Evolutionary conservation across 176 grass and related monocot genomes (phyloP), one percentile per base, ranked within the genome.

Genomic region (Oryza coarctata): DNA sequence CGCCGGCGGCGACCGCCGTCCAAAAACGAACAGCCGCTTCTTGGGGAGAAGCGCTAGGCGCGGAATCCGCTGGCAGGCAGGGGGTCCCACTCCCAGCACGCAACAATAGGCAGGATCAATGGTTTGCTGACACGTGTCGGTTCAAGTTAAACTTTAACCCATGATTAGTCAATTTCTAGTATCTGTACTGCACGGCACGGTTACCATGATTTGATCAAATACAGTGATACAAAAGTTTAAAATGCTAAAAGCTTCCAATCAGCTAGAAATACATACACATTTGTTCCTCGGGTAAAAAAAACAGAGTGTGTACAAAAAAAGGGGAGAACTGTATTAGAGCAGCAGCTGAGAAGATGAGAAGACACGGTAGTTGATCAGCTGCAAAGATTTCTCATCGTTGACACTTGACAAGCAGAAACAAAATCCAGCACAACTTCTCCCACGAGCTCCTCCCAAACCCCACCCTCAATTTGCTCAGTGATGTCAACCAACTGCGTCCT

Each of bases 401-500:
- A 73, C 45, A 91, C 61, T 10, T 18, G 80, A 73, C 45, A 91
- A 28, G n/a, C 66, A 84, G 13, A 9, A 49, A 62, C 20, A 38
- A 93, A 68, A 70, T 95, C 95, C 14, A 69, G 71, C 23, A 99
- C 90, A 74, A 74, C 41, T 70, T 99, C 96, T 34, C 45, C 45
- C 38, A 99, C 49, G 74, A 99, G 89, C 28, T 95, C 85, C 65
- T 93, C 89, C 80, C 93, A 38, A 8, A 95, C 85, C 44, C 74
- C 71, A 22, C 33, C 60, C 22, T 86, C 85, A 25, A 99, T 89
- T 60, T 90, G 82, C 63, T 77, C 88, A 23, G 73, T 78, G 33
- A 95, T 91, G n/a, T 87, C 89, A 69, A 93, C 76, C 20, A 89
- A 64, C 70, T 95, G 90, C n/a, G 40, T 64, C 65, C 79, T 82